Conservation (phyloP, 2,329 filamentous ascomycete genomes). For the Colletotrichum scovillei region DNA sequence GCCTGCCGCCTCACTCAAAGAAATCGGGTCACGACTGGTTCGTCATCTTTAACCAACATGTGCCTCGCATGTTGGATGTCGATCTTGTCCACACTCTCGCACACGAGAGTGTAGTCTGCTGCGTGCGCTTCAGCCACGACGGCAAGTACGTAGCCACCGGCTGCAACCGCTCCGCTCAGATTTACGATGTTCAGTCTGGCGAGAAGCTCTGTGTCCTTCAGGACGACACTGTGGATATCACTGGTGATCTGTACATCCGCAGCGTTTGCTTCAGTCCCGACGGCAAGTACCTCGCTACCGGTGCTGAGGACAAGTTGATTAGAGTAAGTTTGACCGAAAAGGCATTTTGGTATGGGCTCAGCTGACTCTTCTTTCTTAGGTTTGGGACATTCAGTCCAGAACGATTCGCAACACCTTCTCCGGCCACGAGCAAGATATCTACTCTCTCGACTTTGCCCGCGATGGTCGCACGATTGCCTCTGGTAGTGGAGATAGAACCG, state of each 20-base stretch:
- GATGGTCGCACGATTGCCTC: constrained; percentile 96
- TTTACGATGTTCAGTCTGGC: constrained; percentile 91
- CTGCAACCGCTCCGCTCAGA: constrained; percentile 99
- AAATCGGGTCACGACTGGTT: constrained; percentile 94
- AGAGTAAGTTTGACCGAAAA: constrained; percentile 69
- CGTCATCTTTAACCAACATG: constrained; percentile 93
- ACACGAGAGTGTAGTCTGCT: constrained; percentile 98
- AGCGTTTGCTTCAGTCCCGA: constrained; percentile 99
- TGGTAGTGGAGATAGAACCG: constrained; percentile 92
- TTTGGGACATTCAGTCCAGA: constrained; percentile 91
- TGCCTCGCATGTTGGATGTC: constrained; percentile 90
- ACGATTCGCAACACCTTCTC: constrained; percentile 92
- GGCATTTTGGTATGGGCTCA: no score
- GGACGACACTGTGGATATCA: constrained; percentile 87
- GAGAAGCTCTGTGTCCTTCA: constrained; percentile 90
- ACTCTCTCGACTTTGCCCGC: constrained; percentile 93
- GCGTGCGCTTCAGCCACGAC: constrained; percentile 95
- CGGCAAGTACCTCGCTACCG: constrained; percentile 91
- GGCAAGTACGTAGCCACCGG: constrained; percentile 96
- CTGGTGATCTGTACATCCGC: constrained; percentile 94
- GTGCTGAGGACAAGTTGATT: constrained; percentile 97
- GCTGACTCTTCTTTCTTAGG: constrained; percentile 59
- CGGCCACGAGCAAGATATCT: constrained; percentile 99
- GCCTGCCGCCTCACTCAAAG: constrained; percentile 87
- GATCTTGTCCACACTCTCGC: constrained; percentile 92